These are phyloP conservation scores for Apiotrichum akiyoshidainum DNA, from an alignment of 1,284 basidiomycete genomes.

Conservation along the genomic window DNA sequence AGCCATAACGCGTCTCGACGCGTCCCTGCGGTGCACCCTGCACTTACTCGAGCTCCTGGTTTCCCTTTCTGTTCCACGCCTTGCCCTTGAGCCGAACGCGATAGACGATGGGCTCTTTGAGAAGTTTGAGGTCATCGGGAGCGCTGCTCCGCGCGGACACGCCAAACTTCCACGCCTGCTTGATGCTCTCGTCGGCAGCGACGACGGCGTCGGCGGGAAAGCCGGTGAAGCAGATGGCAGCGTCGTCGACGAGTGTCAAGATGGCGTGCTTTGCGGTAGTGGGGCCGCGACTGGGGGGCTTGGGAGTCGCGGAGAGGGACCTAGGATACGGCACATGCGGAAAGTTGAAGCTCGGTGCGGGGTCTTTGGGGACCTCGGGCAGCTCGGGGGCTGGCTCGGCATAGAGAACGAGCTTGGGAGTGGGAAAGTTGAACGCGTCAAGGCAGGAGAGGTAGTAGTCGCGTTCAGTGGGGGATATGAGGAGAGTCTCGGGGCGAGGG, in stretches of 20 bases:
- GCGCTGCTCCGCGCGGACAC: conserved; percentile 23
- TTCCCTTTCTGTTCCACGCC: conserved; percentile 42
- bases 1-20: neutral
- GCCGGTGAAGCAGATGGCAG: conserved; percentile 30
- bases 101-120: conserved; percentile 22
- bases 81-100: conserved; percentile 32
- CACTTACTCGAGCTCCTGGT: conserved; percentile 43
- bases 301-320: neutral
- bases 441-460: too few species aligned
- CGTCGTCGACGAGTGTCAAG: conserved; percentile 27
- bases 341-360: conserved; percentile 1
- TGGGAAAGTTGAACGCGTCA: conserved; percentile 24
- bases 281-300: neutral
- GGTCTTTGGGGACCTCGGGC: conserved; percentile 14
- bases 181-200: conserved; percentile 25
- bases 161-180: conserved; percentile 27
- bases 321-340: conserved; percentile 11
- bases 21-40: neutral
- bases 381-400: conserved; percentile 37
- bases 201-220: conserved; percentile 29
- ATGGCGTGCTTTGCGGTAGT: conserved; percentile 19
- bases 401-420: conserved; percentile 35
- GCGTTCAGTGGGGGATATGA: too few species aligned
- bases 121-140: conserved; percentile 15
- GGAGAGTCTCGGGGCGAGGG: too few species aligned